These are phyloP conservation scores for Lactarius akahatsu DNA, from an alignment of 768 basidiomycete species.

Conservation along the genomic window DNA sequence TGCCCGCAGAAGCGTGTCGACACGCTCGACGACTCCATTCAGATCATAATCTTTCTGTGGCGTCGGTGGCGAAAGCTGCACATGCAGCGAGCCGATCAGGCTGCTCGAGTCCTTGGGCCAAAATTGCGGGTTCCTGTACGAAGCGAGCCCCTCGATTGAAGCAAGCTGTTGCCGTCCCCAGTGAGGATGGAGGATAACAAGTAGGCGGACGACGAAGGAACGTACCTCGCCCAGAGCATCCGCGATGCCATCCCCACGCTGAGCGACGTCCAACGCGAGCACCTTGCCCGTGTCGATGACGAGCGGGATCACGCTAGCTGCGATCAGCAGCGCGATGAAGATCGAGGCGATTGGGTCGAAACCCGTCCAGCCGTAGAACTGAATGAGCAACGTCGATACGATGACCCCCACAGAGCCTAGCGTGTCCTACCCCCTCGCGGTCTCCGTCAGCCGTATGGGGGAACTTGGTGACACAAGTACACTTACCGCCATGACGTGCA, in stretches of 20 bases:
- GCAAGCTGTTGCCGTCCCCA: conserved; percentile 49
- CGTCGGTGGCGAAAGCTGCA: conserved; percentile 56
- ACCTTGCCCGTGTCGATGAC: conserved; percentile 92
- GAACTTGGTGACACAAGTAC: too few relatives aligned
- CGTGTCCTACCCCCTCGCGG: conserved; percentile 61
- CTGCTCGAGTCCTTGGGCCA: conserved; percentile 93
- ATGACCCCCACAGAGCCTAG: conserved; percentile 98
- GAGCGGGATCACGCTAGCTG: conserved; percentile 92
- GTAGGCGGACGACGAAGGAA: conserved; percentile 2
- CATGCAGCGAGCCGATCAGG: conserved; percentile 87
- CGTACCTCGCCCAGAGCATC: conserved; percentile 64
- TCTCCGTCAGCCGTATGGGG: not conserved
- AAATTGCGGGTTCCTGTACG: conserved; percentile 80
- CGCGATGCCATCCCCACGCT: conserved; percentile 53
- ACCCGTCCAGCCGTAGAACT: conserved; percentile 96
- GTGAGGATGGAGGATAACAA: not conserved
- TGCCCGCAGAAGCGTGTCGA: conserved; percentile 67
- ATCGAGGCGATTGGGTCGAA: conserved; percentile 98
- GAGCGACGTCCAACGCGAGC: conserved; percentile 81
- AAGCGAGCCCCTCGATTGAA: conserved; percentile 74
- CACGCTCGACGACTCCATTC: conserved; percentile 73
- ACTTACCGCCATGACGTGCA: conserved; percentile 90
- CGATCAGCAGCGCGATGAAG: conserved; percentile 93
- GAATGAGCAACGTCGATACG: conserved; percentile 91
- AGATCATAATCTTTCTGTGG: conserved; percentile 51